Percentiles rank a stretch among this genome's conserved stretches.
phyloP scores from a whole-genome alignment of 2,329 filamentous ascomycete species.

The Drechslera avenae region DNA sequence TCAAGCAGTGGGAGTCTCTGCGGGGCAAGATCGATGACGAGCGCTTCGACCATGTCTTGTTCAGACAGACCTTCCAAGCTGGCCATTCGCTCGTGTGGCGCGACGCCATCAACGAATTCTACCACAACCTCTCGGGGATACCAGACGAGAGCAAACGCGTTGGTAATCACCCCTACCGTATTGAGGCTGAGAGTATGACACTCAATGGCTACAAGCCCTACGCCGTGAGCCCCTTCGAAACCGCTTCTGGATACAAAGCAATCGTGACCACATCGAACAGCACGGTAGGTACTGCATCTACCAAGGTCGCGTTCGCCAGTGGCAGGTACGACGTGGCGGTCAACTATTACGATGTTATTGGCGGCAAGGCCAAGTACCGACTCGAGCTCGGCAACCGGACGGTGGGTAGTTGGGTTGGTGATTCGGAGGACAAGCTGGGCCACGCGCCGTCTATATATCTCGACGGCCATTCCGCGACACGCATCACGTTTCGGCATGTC shows the following conservation, averaged over 20 bases:
- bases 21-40: slow-evolving; percentile 63
- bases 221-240: slow-evolving; percentile 62
- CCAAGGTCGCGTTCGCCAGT: slow-evolving; percentile 54
- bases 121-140: slow-evolving; percentile 65
- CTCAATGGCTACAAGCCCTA: slow-evolving; percentile 63
- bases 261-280: slow-evolving; percentile 62
- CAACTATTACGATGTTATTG: slow-evolving; percentile 68
- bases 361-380: slow-evolving; percentile 63
- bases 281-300: slow-evolving; percentile 57
- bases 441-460: slow-evolving; percentile 63
- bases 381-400: slow-evolving; percentile 59
- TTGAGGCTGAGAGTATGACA: slow-evolving; percentile 71
- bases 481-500: slow-evolving; percentile 63
- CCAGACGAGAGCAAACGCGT: slow-evolving; percentile 63
- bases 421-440: slow-evolving; percentile 64
- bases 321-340: slow-evolving; percentile 68
- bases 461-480: slow-evolving; percentile 68
- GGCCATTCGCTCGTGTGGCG: slow-evolving; percentile 74
- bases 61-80: slow-evolving; percentile 67
- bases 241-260: slow-evolving; percentile 61
- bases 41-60: slow-evolving; percentile 64
- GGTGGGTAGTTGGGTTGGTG: slow-evolving; percentile 64
- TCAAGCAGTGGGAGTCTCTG: slow-evolving; percentile 60
- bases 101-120: slow-evolving; percentile 69
- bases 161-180: slow-evolving; percentile 65